These are phyloP conservation scores for Diplotaxis tenuifolia DNA, from an alignment of 345 rosid species.

Conservation along the genomic window DNA sequence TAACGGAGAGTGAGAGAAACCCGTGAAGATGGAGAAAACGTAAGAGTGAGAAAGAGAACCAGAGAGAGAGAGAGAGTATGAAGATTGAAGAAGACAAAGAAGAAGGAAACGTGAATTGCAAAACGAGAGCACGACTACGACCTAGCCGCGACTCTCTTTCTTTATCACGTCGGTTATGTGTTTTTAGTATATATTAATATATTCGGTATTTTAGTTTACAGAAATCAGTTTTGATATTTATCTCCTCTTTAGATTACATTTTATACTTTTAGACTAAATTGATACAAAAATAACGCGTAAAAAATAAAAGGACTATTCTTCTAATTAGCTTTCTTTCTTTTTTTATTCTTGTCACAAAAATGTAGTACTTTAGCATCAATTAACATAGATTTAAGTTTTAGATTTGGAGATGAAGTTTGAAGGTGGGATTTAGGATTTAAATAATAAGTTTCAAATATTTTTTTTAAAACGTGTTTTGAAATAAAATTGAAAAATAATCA, in stretches of 20 bases:
- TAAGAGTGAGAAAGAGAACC: neutral
- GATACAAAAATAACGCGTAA: too few species aligned
- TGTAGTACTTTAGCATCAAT: too few species aligned
- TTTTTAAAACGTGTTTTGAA: too few species aligned
- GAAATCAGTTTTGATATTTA: neutral
- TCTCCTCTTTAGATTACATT: neutral
- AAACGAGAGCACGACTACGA: conserved; percentile 35
- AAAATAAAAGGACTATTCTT: too few species aligned
- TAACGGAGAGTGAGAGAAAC: conserved; percentile 15
- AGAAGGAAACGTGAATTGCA: conserved; percentile 35
- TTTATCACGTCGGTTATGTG: conserved; percentile 3
- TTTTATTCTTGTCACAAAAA: too few species aligned
- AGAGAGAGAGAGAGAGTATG: neutral
- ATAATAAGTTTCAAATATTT: too few species aligned
- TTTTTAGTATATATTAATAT: neutral
- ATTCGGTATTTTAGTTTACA: neutral
- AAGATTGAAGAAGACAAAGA: conserved; percentile 4
- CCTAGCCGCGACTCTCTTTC: conserved; percentile 27
- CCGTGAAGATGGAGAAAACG: conserved; percentile 23
- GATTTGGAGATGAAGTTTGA: too few species aligned
- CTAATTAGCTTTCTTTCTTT: too few species aligned
- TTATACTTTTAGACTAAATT: neutral
- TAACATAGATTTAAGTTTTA: too few species aligned
- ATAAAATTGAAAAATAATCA: too few species aligned
- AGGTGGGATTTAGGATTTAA: too few species aligned